A percentile compares a stretch with the other conserved stretches of the same genome.
These are phyloP conservation scores for Suillus clintonianus DNA, from an alignment of 768 basidiomycete genomes.

Conservation along the genomic window DNA sequence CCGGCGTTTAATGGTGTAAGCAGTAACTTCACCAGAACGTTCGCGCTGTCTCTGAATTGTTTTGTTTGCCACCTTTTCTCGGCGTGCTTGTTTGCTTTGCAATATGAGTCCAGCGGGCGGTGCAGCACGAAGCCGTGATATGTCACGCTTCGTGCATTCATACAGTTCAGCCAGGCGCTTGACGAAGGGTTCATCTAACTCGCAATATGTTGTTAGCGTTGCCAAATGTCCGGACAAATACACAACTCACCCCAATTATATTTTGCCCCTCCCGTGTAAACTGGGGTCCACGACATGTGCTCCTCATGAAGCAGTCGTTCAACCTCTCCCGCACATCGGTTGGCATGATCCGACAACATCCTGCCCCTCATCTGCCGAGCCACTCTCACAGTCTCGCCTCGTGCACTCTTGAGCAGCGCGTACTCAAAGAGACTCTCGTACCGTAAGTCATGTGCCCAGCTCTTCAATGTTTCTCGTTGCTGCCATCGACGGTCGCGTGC, in stretches of 20 bases:
- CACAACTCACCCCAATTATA: not conserved
- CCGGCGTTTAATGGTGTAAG: conserved; percentile 46
- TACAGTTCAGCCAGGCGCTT: conserved; percentile 20
- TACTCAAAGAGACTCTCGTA: conserved; percentile 43
- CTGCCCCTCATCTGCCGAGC: not conserved
- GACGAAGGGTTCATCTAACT: not conserved
- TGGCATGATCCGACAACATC: not conserved
- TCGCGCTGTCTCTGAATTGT: conserved; percentile 63
- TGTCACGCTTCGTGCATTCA: conserved; percentile 40
- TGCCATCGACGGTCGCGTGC: conserved; percentile 48
- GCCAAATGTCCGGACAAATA: not conserved
- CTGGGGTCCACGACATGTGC: not conserved
- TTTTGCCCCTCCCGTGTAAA: not conserved
- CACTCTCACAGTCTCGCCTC: not conserved
- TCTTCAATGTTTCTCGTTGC: conserved; percentile 33
- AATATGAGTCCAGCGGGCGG: conserved; percentile 52
- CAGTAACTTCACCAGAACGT: conserved; percentile 60
- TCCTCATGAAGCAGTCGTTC: not conserved
- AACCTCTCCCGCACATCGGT: not conserved
- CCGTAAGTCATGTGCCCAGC: conserved; percentile 34
- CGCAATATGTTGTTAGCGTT: not conserved
- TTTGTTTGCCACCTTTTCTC: conserved; percentile 64
- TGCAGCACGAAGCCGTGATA: conserved; percentile 41
- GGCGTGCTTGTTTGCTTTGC: conserved; percentile 55
- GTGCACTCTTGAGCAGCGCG: conserved; percentile 8